Evolutionary conservation across 2,329 filamentous ascomycete species (phyloP).

Genomic region (Tolypocladium sp.): DNA sequence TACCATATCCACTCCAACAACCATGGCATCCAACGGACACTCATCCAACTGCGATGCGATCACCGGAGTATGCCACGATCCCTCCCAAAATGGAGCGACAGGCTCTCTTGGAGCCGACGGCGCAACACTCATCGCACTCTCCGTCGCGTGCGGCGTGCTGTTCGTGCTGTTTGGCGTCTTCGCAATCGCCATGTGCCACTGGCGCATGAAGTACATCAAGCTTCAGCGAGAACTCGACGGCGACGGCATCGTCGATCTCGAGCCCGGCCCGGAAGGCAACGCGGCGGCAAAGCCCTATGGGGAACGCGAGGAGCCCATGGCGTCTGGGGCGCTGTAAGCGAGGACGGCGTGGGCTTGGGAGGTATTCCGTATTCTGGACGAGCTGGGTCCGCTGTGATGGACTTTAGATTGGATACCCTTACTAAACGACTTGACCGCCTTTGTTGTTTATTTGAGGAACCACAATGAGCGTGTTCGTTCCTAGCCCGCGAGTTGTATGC

Average conservation of each 20-base stretch:
- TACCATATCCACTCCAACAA: too few relatives aligned
- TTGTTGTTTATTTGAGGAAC: too few relatives aligned
- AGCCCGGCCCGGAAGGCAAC: background rate
- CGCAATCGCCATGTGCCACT: background rate
- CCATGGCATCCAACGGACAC: background rate
- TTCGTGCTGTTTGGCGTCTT: constrained; percentile 1
- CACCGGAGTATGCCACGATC: too few relatives aligned
- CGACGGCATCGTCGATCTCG: background rate
- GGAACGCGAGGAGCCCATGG: background rate
- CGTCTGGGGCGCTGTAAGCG: background rate
- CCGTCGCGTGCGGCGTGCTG: constrained; percentile 1
- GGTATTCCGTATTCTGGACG: background rate
- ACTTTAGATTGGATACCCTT: background rate
- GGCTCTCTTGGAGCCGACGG: background rate
- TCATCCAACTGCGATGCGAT: background rate
- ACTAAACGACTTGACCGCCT: too few relatives aligned
- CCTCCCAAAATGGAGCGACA: background rate
- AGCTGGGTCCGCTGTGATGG: background rate
- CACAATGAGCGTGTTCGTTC: too few relatives aligned
- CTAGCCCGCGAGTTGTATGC: too few relatives aligned
- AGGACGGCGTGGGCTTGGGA: background rate
- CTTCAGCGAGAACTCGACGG: background rate
- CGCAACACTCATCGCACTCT: background rate
- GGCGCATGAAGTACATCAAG: constrained; percentile 1
- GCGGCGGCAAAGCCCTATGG: background rate